These are phyloP conservation scores for Orychophragmus violaceus DNA, from an alignment of 345 rosid species.

Conservation along the genomic window DNA sequence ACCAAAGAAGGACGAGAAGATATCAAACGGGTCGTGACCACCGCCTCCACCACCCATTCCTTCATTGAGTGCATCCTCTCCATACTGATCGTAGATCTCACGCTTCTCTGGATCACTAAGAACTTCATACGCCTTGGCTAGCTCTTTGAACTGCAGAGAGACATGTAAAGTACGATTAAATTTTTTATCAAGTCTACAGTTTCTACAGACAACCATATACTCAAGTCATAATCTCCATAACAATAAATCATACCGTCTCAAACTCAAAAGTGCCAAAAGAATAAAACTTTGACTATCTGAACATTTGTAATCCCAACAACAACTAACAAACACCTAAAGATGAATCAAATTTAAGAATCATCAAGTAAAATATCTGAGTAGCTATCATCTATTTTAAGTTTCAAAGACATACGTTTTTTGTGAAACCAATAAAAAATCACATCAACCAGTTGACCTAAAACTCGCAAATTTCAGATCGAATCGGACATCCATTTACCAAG, in stretches of 20 bases:
- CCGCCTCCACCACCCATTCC: slow-evolving; percentile 75
- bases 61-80: slow-evolving; percentile 94
- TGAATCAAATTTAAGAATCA: background rate
- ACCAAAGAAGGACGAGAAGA: slow-evolving; percentile 73
- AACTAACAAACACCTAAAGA: background rate
- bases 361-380: background rate
- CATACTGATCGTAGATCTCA: slow-evolving; percentile 78
- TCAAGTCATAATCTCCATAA: background rate
- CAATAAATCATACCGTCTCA: background rate
- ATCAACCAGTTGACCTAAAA: slow-evolving; percentile 12
- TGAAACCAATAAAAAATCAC: background rate
- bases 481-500: background rate
- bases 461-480: slow-evolving; percentile 9
- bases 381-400: background rate
- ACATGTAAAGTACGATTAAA: background rate
- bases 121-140: slow-evolving; percentile 87
- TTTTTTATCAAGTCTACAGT: background rate
- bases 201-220: background rate
- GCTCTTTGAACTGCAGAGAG: slow-evolving; percentile 72
- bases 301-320: background rate
- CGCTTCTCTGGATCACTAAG: slow-evolving; percentile 89
- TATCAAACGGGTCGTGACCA: slow-evolving; percentile 74
- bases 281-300: background rate
- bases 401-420: too few species aligned
- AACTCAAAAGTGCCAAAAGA: background rate